These are phyloP conservation scores for Monosporascus sp. DNA, from an alignment of 2,329 filamentous ascomycete genomes.

Conservation along the genomic window DNA sequence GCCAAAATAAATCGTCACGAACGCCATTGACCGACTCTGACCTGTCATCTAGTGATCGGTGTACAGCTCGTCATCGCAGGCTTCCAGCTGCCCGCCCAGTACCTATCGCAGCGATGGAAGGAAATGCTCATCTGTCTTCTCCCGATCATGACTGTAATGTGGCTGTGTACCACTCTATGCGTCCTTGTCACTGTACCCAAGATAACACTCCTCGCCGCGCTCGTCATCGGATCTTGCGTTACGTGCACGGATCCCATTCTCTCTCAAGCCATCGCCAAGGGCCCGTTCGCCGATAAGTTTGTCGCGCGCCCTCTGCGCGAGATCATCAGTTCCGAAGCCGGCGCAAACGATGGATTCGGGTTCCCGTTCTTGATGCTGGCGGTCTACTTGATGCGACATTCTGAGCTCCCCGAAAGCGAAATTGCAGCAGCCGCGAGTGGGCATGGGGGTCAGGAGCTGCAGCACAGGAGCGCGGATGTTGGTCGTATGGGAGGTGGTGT, in stretches of 20 bases:
- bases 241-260: slow-evolving; percentile 59
- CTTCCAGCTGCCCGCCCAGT: slow-evolving; percentile 55
- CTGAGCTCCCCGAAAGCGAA: slow-evolving; percentile 28
- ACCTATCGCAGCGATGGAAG: slow-evolving; percentile 42
- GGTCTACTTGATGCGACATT: slow-evolving; percentile 51
- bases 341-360: slow-evolving; percentile 57
- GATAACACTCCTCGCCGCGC: slow-evolving; percentile 44
- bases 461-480: slow-evolving; percentile 25
- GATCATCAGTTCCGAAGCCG: slow-evolving; percentile 58
- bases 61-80: slow-evolving; percentile 45
- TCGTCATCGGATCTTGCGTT: slow-evolving; percentile 56
- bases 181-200: slow-evolving; percentile 51
- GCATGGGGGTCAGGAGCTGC: slow-evolving; percentile 8
- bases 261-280: slow-evolving; percentile 58
- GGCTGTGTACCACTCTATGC: slow-evolving; percentile 53
- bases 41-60: too few relatives aligned
- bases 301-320: slow-evolving; percentile 52
- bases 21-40: too few relatives aligned
- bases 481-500: slow-evolving; percentile 48
- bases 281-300: slow-evolving; percentile 57
- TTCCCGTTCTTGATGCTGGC: slow-evolving; percentile 58
- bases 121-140: slow-evolving; percentile 51
- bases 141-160: slow-evolving; percentile 58
- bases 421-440: too few relatives aligned
- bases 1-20: too few relatives aligned